phyloP scores from a whole-genome alignment of 129 eudicot species.

The Artemisia annua region DNA sequence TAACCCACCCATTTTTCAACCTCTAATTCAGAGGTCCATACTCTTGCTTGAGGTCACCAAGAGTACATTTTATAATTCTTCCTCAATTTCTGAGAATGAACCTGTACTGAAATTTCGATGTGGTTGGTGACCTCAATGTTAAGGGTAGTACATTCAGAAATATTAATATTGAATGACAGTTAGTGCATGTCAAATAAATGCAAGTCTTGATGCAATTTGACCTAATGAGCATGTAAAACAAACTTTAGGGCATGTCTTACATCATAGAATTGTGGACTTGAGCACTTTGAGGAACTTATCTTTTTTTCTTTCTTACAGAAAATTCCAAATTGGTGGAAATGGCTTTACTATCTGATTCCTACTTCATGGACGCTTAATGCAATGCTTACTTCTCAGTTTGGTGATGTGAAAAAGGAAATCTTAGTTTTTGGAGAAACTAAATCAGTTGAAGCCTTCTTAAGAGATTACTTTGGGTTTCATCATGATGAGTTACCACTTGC shows the following conservation, averaged over 20 bases:
- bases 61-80: too few species aligned
- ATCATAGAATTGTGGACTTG: too few species aligned
- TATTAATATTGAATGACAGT: too few species aligned
- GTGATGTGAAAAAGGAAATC: slow-evolving; percentile 41
- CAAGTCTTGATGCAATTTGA: too few species aligned
- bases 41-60: too few species aligned
- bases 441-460: slow-evolving; percentile 35
- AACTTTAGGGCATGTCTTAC: too few species aligned
- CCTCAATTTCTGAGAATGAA: too few species aligned
- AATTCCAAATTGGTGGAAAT: slow-evolving; percentile 68
- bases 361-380: slow-evolving; percentile 66
- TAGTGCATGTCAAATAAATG: too few species aligned
- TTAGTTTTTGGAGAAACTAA: slow-evolving; percentile 42
- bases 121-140: background rate
- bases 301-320: slow-evolving; percentile 30
- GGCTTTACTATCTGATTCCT: slow-evolving; percentile 56
- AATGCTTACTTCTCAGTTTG: slow-evolving; percentile 55
- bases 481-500: slow-evolving; percentile 47
- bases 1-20: too few species aligned
- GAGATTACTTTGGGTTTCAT: slow-evolving; percentile 47
- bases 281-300: background rate
- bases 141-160: background rate
- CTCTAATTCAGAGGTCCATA: too few species aligned
- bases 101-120: too few species aligned
- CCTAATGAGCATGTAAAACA: too few species aligned